Base-by-base conservation (phyloP, 805 yeast species). In the Saturnispora dispora region DNA sequence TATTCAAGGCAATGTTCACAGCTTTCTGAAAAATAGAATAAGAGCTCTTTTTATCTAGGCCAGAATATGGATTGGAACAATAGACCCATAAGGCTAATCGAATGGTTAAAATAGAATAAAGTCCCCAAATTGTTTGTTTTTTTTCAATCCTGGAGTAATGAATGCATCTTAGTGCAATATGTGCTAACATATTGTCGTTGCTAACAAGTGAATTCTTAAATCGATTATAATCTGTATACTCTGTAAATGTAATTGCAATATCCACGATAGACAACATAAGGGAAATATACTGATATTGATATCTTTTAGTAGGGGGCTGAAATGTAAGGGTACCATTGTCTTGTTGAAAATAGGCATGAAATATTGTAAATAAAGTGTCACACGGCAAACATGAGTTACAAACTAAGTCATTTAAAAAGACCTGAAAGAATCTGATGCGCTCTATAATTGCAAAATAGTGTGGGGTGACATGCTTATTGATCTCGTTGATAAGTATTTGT, bases 391-490 rank as follows among this genome's bases (percentile, higher is more conserved):
- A 46, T 10, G 51, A 43, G 22, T 53, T 28, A 28, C 46, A 52
- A 23, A 56, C 28, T 8, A 56, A 18, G 2, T 25, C 28, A 42
- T 56, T 56, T 10, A 58, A 44, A 9, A 47, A n/a, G 4, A 17
- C n/a, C 40, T 54, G 55, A 42, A 58, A 58, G n/a, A 28, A 51
- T 13, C 41, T 20, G 9, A 58, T 23, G 15, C 60, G 39, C 43
- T 58, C 60, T 3, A 48, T 37, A 2, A 58, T 27, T 5, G 56
- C 56, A 47, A 52, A 48, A 22, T 45, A 53, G n/a, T 55, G 44
- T 2, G 47, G 36, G 3, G 47, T 48, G 8, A 48, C 42, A 35
- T 43, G 8, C 13, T 23, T 10, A 37, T 48, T 43, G 13, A 48
- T 48, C 5, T 48, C 51, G 25, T 42, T 35, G 6, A 35, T 27